Evolutionary conservation across 495 filamentous ascomycete genomes (phyloP), one percentile per base, ranked within the genome.

Genomic region (Hypoxylon intermedium): DNA sequence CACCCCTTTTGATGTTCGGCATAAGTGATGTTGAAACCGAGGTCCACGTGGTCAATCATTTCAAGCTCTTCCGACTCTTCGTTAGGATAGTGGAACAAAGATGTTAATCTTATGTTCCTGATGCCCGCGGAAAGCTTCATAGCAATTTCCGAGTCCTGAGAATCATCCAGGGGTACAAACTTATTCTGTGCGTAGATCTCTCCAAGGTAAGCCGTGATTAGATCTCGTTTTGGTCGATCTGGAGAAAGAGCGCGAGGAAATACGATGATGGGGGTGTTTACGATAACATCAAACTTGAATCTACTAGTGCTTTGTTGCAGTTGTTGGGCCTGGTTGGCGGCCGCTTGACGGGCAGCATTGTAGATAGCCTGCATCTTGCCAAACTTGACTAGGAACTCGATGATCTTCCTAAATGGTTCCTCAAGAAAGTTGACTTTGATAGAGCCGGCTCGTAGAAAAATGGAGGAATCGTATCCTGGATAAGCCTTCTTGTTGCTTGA

Each of bases 281-380:
- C 81, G 12, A 95, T 80, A 34, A 98, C 83, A 68, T 98, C 94
- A 59, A 98, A 96, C 64, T 94, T 90, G 77, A 97, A 90, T 53
- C 90, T 90, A 63, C 86, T 89, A 3, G 89, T 89, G 69, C 86
- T 91, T 63, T 97, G 87, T 67, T 97, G 93, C 9, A 98, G 81
- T 71, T 97, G 91, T 44, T 83, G 95, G 5, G 94, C 94, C 72
- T 96, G 93, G 56, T 89, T 93, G 19, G 92, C 90, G n/a, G 94
- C 94, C 46, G 94, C 94, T 73, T 93, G 91, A 19, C 95, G 85
- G 16, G 94, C 94, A 15, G 94, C 93, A 71, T 98, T 98, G 81
- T 96, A 98, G 42, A 98, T 92, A 18, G 94, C 92, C 74, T 98
- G 94, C 94, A 98, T 98, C 75, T 96, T 96, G 53, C 94, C 94